Base-by-base conservation (phyloP, 2,329 filamentous ascomycete species). In the Alternaria sp. region DNA sequence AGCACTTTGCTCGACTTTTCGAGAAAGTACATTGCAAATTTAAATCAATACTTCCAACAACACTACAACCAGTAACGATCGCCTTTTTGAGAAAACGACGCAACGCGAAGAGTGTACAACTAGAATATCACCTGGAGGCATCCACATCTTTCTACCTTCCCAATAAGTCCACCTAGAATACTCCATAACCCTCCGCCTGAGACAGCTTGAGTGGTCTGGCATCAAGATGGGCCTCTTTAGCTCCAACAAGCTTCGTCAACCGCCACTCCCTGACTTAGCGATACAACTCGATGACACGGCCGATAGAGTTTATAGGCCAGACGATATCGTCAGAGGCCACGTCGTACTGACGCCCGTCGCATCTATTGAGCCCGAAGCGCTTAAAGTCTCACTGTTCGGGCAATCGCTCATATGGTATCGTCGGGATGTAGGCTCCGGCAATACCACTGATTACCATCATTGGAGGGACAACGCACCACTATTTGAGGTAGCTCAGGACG, bases 341-440 rank as follows among this genome's bases (percentile, higher is more conserved):
- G 38, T 74, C 14, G 48, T 52, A 14, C 36, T 74, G 26, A 55
- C 44, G 6, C 64, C 66, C 5, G 53, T 63, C 11, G 49, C 57
- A 3, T 56, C 61, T 1, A 61, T 71, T 7, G 60, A 38, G 7
- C 69, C 72, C 1, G 56, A 61, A 8, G 65, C 62, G 22, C 38
- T 74, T 28, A 66, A 70, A 38, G 59, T 71, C 8, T 62, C 64
- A 2, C 59, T 74, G 4, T 72, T 68, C 59, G 72, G 72, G 7
- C 41, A 67, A 26, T 41, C 38, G 1, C 11, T 41, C 3, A 7
- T 41, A 22, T 41, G 38, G 38, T 22, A 41, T 14, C 38, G 38
- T 12, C 18, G 7, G 18, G 16, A 22, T 9, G 55, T 14, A 20
- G 47, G 28, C 20, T 30, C 38, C 26, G 59, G 46, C 11, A 44